These are phyloP conservation scores for Boletus speciosus DNA, from an alignment of 768 basidiomycete species.

Conservation along the genomic window DNA sequence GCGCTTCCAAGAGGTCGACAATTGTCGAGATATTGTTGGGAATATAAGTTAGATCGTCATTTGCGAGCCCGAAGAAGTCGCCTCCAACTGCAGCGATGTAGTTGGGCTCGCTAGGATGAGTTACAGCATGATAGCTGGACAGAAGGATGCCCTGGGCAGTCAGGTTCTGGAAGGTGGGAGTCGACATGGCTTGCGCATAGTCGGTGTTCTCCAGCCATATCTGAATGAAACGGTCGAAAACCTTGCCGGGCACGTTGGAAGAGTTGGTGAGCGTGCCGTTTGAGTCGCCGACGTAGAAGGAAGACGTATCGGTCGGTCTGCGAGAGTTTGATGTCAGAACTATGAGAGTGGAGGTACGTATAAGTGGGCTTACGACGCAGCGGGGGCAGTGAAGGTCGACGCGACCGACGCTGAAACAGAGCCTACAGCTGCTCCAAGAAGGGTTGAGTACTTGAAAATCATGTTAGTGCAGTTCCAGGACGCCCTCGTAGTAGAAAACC, in stretches of 20 bases:
- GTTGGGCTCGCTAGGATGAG: conserved; percentile 64
- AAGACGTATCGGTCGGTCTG: conserved; percentile 28
- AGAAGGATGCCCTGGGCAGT: conserved; percentile 49
- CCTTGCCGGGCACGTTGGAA: conserved; percentile 38
- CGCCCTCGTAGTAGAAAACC: too few species aligned
- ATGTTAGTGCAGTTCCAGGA: conserved; percentile 7
- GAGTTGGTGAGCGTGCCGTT: conserved; percentile 43
- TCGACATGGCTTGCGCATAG: conserved; percentile 32
- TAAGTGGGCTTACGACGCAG: conserved; percentile 22
- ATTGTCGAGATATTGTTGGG: conserved; percentile 52
- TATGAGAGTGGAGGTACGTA: neutral
- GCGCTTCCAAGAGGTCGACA: conserved; percentile 57
- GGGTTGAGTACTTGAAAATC: conserved; percentile 8
- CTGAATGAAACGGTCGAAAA: conserved; percentile 47
- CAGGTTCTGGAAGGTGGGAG: conserved; percentile 35
- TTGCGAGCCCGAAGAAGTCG: conserved; percentile 49
- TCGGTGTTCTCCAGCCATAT: conserved; percentile 69
- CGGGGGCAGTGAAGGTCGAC: conserved; percentile 29
- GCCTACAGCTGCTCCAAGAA: conserved; percentile 14
- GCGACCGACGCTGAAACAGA: conserved; percentile 22
- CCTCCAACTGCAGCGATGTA: conserved; percentile 48
- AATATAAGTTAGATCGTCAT: conserved; percentile 34
- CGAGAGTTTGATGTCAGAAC: neutral
- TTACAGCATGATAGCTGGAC: conserved; percentile 44
- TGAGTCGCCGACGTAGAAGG: conserved; percentile 41